A percentile compares a stretch with the other conserved stretches of the same genome.
Conservation (phyloP, 2,329 filamentous ascomycete genomes). For the Metarhizium humberi region DNA sequence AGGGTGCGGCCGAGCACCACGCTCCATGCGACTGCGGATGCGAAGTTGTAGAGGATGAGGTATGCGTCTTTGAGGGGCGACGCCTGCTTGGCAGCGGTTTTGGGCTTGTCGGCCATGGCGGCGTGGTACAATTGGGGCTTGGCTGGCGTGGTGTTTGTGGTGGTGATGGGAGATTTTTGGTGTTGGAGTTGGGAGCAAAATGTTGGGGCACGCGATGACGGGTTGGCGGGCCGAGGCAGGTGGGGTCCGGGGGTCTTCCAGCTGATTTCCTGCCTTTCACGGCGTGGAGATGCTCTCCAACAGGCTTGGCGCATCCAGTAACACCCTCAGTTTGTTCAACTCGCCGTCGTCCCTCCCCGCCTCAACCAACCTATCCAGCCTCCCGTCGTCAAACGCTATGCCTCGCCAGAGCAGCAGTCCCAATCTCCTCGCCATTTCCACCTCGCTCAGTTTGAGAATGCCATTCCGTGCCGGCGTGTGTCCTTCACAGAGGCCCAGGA, state of each 20-base stretch:
- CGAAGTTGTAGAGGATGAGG: slow-evolving; percentile 76
- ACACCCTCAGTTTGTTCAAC: slow-evolving; percentile 37
- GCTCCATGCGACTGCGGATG: slow-evolving; percentile 70
- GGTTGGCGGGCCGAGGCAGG: too few species aligned
- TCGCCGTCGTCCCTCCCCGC: slow-evolving; percentile 40
- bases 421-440: too few species aligned
- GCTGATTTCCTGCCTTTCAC: too few species aligned
- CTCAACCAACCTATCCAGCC: slow-evolving; percentile 47
- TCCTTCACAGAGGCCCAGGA: too few species aligned
- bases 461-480: too few species aligned
- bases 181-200: neutral
- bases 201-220: neutral
- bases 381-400: slow-evolving; percentile 53
- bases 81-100: neutral
- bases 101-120: slow-evolving; percentile 3
- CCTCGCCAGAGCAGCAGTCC: too few species aligned
- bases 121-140: neutral
- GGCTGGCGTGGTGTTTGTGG: neutral
- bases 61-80: slow-evolving; percentile 47
- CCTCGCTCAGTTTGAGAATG: too few species aligned
- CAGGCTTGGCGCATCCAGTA: slow-evolving; percentile 6
- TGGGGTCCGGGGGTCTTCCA: too few species aligned
- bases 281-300: neutral
- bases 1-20: slow-evolving; percentile 63
- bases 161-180: neutral